Conservation (phyloP, 2,329 filamentous ascomycete species). For the Xylariales sp. region DNA sequence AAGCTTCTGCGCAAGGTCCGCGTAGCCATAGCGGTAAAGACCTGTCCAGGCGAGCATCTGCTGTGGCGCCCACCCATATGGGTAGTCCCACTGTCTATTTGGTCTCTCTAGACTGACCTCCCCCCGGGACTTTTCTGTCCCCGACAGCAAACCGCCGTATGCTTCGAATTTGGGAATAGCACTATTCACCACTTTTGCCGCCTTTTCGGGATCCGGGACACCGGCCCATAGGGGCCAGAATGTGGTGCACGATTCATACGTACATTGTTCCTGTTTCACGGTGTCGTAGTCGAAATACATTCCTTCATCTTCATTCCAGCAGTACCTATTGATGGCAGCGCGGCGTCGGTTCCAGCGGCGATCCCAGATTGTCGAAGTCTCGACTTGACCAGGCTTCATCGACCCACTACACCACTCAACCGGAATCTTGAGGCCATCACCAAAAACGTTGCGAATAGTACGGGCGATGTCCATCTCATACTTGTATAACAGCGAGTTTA, state of each 20-base stretch:
- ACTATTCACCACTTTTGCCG: slow-evolving; percentile 81
- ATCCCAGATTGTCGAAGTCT: slow-evolving; percentile 91
- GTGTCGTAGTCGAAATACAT: slow-evolving; percentile 99
- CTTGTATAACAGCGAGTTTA: slow-evolving; percentile 96
- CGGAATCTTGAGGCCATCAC: slow-evolving; percentile 84
- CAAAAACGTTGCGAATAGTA: slow-evolving; percentile 85
- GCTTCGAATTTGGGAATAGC: slow-evolving; percentile 90
- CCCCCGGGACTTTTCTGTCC: slow-evolving; percentile 89
- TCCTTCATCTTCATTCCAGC: slow-evolving; percentile 91
- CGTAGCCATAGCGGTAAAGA: slow-evolving; percentile 89
- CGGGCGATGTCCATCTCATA: slow-evolving; percentile 94
- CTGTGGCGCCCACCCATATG: slow-evolving; percentile 98
- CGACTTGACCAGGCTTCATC: slow-evolving; percentile 74
- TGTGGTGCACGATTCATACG: slow-evolving; percentile 91
- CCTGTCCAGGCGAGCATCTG: slow-evolving; percentile 98
- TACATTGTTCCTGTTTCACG: slow-evolving; percentile 79
- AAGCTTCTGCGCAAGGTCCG: slow-evolving; percentile 86
- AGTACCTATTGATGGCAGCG: slow-evolving; percentile 87
- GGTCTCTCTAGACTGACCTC: slow-evolving; percentile 82
- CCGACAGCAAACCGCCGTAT: slow-evolving; percentile 87
- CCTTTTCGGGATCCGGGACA: slow-evolving; percentile 85
- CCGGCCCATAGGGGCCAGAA: slow-evolving; percentile 99
- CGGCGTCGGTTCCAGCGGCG: slow-evolving; percentile 87
- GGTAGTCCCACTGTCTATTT: slow-evolving; percentile 98
- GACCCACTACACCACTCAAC: slow-evolving; percentile 80